Evolutionary conservation across 2,329 filamentous ascomycete species (phyloP).

Genomic region (Penicillium thymicola): DNA sequence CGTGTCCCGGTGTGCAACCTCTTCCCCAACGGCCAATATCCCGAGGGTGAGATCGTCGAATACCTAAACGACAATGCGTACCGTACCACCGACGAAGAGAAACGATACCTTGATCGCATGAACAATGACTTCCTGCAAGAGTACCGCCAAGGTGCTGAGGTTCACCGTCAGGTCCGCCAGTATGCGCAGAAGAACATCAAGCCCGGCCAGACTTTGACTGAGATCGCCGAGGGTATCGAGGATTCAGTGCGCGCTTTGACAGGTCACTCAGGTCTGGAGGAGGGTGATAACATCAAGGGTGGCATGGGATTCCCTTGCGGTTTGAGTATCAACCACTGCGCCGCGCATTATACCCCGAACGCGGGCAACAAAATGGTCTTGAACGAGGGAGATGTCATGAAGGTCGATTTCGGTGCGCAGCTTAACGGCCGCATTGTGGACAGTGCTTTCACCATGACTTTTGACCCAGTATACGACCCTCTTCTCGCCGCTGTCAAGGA

Average conservation of each 20-base stretch:
- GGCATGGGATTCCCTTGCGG: slow-evolving; percentile 87
- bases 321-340: slow-evolving; percentile 78
- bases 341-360: slow-evolving; percentile 84
- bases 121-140: slow-evolving; percentile 76
- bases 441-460: slow-evolving; percentile 67
- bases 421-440: slow-evolving; percentile 70
- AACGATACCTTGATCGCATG: slow-evolving; percentile 75
- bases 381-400: slow-evolving; percentile 66
- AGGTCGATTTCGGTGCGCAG: slow-evolving; percentile 70
- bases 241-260: slow-evolving; percentile 73
- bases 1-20: slow-evolving; percentile 70
- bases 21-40: slow-evolving; percentile 70
- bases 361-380: slow-evolving; percentile 75
- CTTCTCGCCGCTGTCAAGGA: slow-evolving; percentile 65
- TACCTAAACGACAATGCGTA: slow-evolving; percentile 74
- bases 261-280: slow-evolving; percentile 70
- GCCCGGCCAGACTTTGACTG: slow-evolving; percentile 74
- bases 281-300: slow-evolving; percentile 73
- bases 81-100: slow-evolving; percentile 80
- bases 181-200: slow-evolving; percentile 78
- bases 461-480: slow-evolving; percentile 66
- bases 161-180: slow-evolving; percentile 82
- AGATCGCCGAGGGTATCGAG: slow-evolving; percentile 86
- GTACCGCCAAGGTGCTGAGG: slow-evolving; percentile 80
- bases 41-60: slow-evolving; percentile 73